These are phyloP conservation scores for Picea mariana DNA, from an alignment of 83 land plant genomes.

Conservation along the genomic window DNA sequence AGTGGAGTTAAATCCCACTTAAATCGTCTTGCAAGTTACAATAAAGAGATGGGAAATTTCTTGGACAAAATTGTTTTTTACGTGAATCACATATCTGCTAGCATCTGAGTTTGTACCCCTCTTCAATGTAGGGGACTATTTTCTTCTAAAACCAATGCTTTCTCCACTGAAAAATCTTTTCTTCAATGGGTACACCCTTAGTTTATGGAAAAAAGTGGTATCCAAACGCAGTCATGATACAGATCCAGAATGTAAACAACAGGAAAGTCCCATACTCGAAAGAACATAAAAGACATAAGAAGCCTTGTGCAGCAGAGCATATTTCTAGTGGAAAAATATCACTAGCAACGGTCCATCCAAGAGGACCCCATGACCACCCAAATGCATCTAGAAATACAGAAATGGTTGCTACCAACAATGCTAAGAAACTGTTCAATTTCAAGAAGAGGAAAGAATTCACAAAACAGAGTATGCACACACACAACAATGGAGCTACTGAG, in stretches of 20 bases:
- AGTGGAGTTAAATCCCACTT: too few species aligned
- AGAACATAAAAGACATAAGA: constrained; percentile 44
- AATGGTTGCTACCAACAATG: constrained; percentile 41
- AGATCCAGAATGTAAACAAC: constrained; percentile 65
- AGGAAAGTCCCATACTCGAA: constrained; percentile 61
- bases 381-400: constrained; percentile 62
- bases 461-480: too few species aligned
- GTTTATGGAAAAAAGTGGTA: constrained; percentile 66
- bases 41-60: too few species aligned
- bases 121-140: constrained; percentile 28
- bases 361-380: constrained; percentile 82
- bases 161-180: constrained; percentile 62
- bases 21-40: too few species aligned
- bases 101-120: not conserved
- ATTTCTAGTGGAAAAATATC: constrained; percentile 45
- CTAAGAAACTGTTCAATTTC: too few species aligned
- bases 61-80: too few species aligned
- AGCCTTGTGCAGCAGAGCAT: too few species aligned
- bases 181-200: constrained; percentile 74
- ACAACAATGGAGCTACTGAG: too few species aligned
- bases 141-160: constrained; percentile 77
- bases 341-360: constrained; percentile 77
- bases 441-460: too few species aligned
- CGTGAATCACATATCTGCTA: not conserved
- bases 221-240: constrained; percentile 62